A percentile compares a stretch with the other conserved stretches of the same genome.
Conservation (phyloP, 148 eudicot species). For the Heliamphora exappendiculata region DNA sequence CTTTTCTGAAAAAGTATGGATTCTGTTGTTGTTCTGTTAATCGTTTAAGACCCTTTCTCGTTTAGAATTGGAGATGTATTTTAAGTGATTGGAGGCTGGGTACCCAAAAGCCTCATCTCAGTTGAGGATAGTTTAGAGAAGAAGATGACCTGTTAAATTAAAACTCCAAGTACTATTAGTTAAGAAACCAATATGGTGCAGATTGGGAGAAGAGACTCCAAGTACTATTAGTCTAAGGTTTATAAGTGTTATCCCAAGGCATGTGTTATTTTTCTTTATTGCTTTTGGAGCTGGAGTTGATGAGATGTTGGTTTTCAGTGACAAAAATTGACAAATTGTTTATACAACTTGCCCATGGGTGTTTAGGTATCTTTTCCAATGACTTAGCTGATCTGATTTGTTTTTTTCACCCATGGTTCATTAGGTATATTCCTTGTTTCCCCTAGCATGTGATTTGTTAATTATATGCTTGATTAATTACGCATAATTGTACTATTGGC, state of each 20-base stretch:
- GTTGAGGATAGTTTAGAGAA: too few relatives aligned
- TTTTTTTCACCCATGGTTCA: not conserved
- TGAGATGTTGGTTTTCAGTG: conserved; percentile 73
- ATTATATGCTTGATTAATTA: too few relatives aligned
- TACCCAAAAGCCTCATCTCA: too few relatives aligned
- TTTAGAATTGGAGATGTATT: too few relatives aligned
- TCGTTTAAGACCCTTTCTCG: too few relatives aligned
- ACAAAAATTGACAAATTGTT: conserved; percentile 84
- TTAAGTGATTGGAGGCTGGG: too few relatives aligned
- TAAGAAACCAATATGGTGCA: conserved; percentile 58
- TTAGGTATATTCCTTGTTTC: not conserved
- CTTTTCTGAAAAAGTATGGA: too few relatives aligned
- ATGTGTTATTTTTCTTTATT: conserved; percentile 1
- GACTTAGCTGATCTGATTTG: conserved; percentile 13
- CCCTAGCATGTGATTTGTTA: too few relatives aligned
- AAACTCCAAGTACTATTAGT: too few relatives aligned
- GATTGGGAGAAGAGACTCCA: conserved; percentile 87
- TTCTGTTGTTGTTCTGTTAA: too few relatives aligned
- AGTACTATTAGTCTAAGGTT: conserved; percentile 36
- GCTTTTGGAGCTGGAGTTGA: conserved; percentile 99
- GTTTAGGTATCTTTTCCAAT: conserved; percentile 41
- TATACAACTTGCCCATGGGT: conserved; percentile 99
- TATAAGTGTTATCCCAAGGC: not conserved
- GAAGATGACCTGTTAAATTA: too few relatives aligned
- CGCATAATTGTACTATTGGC: too few relatives aligned